Percentiles rank a stretch among this genome's conserved stretches.
phyloP scores from a whole-genome alignment of 2,329 filamentous ascomycete species.

The Elsinoe perseae region DNA sequence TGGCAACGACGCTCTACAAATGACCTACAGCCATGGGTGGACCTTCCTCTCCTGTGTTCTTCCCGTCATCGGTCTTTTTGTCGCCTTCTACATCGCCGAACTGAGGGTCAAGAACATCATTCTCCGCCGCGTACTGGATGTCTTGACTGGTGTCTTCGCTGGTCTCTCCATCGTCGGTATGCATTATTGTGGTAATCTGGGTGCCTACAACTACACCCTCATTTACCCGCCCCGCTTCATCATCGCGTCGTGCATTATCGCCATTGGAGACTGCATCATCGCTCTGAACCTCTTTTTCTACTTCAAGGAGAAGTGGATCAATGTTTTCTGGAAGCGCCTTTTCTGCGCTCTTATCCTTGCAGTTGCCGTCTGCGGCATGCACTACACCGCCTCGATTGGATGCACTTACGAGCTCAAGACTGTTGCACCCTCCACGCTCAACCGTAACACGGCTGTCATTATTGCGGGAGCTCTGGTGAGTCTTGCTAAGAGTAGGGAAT shows the following conservation, averaged over 20 bases:
- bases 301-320: constrained; percentile 67
- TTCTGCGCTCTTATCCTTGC: constrained; percentile 61
- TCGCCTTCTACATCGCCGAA: constrained; percentile 63
- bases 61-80: constrained; percentile 64
- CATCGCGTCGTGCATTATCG: constrained; percentile 62
- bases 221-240: constrained; percentile 54
- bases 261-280: constrained; percentile 60
- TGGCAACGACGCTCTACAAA: constrained; percentile 56
- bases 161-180: constrained; percentile 73
- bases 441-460: constrained; percentile 59
- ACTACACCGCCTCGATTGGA: constrained; percentile 70
- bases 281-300: constrained; percentile 72
- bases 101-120: constrained; percentile 27
- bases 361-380: constrained; percentile 74
- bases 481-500: constrained; percentile 15
- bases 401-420: constrained; percentile 57
- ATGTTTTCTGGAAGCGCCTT: constrained; percentile 66
- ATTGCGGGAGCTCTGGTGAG: constrained; percentile 64
- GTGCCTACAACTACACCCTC: constrained; percentile 68
- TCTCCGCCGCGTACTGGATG: constrained; percentile 30
- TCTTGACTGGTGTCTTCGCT: constrained; percentile 58
- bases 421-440: constrained; percentile 32
- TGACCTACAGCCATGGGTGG: constrained; percentile 63
- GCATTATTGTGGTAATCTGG: constrained; percentile 82
- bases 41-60: constrained; percentile 74